These are phyloP conservation scores for Saccharomyces hybrid DNA, from an alignment of 1,139 yeast species.

Conservation along the genomic window DNA sequence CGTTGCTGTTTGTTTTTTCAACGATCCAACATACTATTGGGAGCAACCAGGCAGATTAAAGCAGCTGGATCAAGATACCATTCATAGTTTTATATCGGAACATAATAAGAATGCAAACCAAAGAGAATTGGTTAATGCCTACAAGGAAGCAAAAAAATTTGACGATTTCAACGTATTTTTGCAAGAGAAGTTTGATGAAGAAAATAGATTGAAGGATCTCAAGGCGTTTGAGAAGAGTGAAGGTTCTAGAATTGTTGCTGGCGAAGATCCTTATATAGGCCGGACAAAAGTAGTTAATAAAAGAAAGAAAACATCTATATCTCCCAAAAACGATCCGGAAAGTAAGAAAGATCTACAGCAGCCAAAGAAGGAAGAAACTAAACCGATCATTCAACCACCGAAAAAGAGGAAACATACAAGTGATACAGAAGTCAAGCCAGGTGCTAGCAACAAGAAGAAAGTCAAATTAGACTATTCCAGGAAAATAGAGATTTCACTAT, in stretches of 20 bases:
- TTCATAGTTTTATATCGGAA: slow-evolving; percentile 17
- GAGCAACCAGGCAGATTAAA: slow-evolving; percentile 25
- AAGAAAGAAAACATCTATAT: slow-evolving; percentile 2
- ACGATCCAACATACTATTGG: slow-evolving; percentile 34
- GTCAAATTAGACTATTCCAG: slow-evolving; percentile 23
- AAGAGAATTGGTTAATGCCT: slow-evolving; percentile 25
- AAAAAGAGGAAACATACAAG: background rate
- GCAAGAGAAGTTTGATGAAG: slow-evolving; percentile 20
- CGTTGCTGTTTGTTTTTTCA: slow-evolving; percentile 33
- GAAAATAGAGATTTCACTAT: slow-evolving; percentile 23
- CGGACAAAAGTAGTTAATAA: slow-evolving; percentile 4
- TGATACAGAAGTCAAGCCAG: background rate
- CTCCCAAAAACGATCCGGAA: background rate
- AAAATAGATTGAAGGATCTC: slow-evolving; percentile 22
- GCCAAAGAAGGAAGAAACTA: background rate
- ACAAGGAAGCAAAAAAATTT: slow-evolving; percentile 26
- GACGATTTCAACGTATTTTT: slow-evolving; percentile 21
- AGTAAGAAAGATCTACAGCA: background rate
- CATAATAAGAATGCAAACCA: slow-evolving; percentile 12
- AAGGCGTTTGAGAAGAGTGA: slow-evolving; percentile 12
- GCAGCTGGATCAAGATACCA: slow-evolving; percentile 14
- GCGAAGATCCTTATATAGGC: slow-evolving; percentile 26
- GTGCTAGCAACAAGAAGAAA: slow-evolving; percentile 7
- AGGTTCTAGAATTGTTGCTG: slow-evolving; percentile 15
- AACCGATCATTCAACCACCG: background rate